Percentiles rank a stretch among this genome's conserved stretches.
Conservation (phyloP, 1,139 yeast species). For the Blastobotrys raffinosifermentans region DNA sequence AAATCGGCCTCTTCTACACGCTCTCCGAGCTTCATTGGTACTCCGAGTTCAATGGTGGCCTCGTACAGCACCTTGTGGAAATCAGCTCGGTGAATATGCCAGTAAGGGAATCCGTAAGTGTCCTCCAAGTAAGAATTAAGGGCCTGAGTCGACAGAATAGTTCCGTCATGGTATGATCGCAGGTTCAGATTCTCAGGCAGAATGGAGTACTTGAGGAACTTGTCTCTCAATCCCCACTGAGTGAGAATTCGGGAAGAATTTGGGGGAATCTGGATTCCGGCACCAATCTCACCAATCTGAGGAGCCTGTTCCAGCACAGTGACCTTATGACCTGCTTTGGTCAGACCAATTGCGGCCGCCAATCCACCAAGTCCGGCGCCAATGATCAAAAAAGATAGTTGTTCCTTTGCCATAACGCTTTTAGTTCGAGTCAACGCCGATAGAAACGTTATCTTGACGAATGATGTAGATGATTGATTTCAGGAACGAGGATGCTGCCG, state of each 20-base stretch:
- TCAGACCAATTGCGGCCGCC: conserved; percentile 35
- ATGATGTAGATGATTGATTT: no score
- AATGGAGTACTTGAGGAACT: conserved; percentile 23
- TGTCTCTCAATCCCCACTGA: conserved; percentile 28
- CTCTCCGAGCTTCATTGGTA: conserved; percentile 23
- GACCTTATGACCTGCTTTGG: conserved; percentile 35
- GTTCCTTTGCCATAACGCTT: no score
- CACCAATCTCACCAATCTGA: conserved; percentile 39
- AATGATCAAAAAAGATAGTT: conserved; percentile 29
- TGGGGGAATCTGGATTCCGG: conserved; percentile 37
- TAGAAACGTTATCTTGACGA: no score
- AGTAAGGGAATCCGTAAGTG: conserved; percentile 21
- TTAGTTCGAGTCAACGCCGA: no score
- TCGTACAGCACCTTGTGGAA: conserved; percentile 25
- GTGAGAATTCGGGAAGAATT: conserved; percentile 29
- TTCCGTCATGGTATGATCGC: conserved; percentile 29
- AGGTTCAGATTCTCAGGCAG: conserved; percentile 28
- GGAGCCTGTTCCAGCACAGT: conserved; percentile 33
- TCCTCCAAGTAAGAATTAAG: conserved; percentile 26
- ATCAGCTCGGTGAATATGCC: conserved; percentile 34
- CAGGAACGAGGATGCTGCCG: no score
- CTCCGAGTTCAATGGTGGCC: conserved; percentile 28
- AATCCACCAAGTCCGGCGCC: conserved; percentile 42
- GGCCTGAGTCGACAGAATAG: conserved; percentile 25
- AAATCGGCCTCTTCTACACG: conserved; percentile 28